These are phyloP conservation scores for Ophiostoma australiae DNA, from an alignment of 2,329 filamentous ascomycete genomes.

Conservation along the genomic window DNA sequence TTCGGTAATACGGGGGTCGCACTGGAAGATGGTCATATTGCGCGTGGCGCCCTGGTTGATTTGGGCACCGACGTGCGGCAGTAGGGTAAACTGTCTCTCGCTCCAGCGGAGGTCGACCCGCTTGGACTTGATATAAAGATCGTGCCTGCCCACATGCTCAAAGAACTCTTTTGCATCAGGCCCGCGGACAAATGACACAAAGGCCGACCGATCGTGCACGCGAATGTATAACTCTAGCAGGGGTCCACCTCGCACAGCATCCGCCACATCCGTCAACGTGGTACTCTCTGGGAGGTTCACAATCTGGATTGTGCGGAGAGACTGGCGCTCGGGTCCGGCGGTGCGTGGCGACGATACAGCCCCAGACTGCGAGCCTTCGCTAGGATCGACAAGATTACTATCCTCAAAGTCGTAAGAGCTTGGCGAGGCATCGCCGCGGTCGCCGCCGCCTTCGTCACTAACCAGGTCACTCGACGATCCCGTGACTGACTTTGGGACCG, in stretches of 20 bases:
- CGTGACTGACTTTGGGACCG: background rate
- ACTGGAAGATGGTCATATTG: slow-evolving; percentile 64
- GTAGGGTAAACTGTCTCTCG: slow-evolving; percentile 63
- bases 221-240: slow-evolving; percentile 65
- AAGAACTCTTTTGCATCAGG: slow-evolving; percentile 61
- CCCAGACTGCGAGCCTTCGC: background rate
- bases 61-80: slow-evolving; percentile 58
- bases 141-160: slow-evolving; percentile 57
- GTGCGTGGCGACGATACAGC: background rate
- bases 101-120: slow-evolving; percentile 61
- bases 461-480: background rate
- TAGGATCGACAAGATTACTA: background rate
- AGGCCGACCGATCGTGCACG: slow-evolving; percentile 53
- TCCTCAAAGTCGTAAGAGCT: slow-evolving; percentile 1
- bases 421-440: background rate
- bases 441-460: background rate
- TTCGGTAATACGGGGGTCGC: slow-evolving; percentile 55
- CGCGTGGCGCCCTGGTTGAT: slow-evolving; percentile 63
- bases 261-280: slow-evolving; percentile 61
- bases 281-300: slow-evolving; percentile 56
- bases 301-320: slow-evolving; percentile 56
- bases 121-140: slow-evolving; percentile 61
- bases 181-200: slow-evolving; percentile 65
- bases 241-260: slow-evolving; percentile 62
- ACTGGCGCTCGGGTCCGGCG: background rate